Conservation (phyloP, 768 basidiomycete genomes). For the Rhizopogon vinicolor region DNA sequence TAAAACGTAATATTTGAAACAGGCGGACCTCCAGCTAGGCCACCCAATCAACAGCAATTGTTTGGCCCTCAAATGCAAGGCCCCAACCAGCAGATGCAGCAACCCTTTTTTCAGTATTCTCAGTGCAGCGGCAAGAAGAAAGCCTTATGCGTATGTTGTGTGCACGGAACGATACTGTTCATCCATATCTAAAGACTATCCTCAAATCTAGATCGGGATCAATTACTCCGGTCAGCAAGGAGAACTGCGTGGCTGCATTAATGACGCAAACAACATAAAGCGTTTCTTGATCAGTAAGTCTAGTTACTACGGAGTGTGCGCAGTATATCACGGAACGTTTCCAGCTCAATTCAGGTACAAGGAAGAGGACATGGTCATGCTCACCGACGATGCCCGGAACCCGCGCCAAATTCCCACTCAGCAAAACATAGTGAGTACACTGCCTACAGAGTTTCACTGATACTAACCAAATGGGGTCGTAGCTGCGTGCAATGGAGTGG, state of each 20-base stretch:
- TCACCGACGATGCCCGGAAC: conserved; percentile 72
- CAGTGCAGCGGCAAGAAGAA: conserved; percentile 87
- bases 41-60: conserved; percentile 53
- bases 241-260: conserved; percentile 83
- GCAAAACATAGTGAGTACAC: conserved; percentile 67
- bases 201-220: conserved; percentile 67
- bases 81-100: conserved; percentile 38
- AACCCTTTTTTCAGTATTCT: conserved; percentile 80
- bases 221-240: conserved; percentile 71
- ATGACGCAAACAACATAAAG: conserved; percentile 81
- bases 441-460: neutral
- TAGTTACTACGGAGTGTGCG: neutral
- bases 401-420: conserved; percentile 67
- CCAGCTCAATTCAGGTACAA: conserved; percentile 62
- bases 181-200: neutral
- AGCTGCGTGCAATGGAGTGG: conserved; percentile 87
- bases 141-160: conserved; percentile 69
- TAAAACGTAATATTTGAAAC: neutral
- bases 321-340: neutral
- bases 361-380: conserved; percentile 76
- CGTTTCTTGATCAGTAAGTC: conserved; percentile 70
- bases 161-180: neutral
- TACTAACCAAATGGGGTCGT: neutral
- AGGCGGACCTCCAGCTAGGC: conserved; percentile 43
- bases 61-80: conserved; percentile 59